phyloP scores from a whole-genome alignment of 2,329 filamentous ascomycete genomes.

The Periconia digitata region DNA sequence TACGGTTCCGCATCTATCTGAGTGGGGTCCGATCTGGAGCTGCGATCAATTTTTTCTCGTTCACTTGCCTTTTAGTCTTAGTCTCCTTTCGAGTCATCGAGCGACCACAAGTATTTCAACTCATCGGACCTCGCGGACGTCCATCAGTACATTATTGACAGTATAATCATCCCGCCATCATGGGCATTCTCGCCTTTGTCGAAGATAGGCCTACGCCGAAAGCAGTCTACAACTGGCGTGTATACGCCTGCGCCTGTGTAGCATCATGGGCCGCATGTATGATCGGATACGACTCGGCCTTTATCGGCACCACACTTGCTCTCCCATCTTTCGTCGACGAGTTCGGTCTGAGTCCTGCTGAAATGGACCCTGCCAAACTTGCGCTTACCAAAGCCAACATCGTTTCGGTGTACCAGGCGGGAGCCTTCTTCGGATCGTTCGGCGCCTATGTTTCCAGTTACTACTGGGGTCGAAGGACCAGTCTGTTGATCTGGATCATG shows the following conservation, averaged over 20 bases:
- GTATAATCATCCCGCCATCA: conserved; percentile 13
- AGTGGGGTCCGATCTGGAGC: not conserved
- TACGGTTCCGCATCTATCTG: not conserved
- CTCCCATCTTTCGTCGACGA: conserved; percentile 69
- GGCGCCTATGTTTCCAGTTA: conserved; percentile 62
- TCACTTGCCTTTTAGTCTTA: not conserved
- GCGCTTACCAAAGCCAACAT: conserved; percentile 72
- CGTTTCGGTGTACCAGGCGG: conserved; percentile 79
- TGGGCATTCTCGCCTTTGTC: conserved; percentile 39
- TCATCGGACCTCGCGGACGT: not conserved
- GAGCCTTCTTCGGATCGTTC: conserved; percentile 74
- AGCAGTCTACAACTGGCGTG: conserved; percentile 62
- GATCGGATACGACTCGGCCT: conserved; percentile 69
- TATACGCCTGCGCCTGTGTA: conserved; percentile 57
- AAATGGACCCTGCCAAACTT: conserved; percentile 51
- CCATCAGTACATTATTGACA: not conserved
- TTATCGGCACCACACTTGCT: conserved; percentile 74
- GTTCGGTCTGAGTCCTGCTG: conserved; percentile 63
- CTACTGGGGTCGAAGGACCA: conserved; percentile 67
- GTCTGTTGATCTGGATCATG: conserved; percentile 61
- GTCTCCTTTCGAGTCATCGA: not conserved
- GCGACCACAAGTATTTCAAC: no score
- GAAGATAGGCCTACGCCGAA: conserved; percentile 56
- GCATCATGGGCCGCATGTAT: conserved; percentile 61
- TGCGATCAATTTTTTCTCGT: not conserved